Percentiles rank a stretch among this genome's conserved stretches.
Conservation (phyloP, 305 asterid species). For the Withania somnifera region DNA sequence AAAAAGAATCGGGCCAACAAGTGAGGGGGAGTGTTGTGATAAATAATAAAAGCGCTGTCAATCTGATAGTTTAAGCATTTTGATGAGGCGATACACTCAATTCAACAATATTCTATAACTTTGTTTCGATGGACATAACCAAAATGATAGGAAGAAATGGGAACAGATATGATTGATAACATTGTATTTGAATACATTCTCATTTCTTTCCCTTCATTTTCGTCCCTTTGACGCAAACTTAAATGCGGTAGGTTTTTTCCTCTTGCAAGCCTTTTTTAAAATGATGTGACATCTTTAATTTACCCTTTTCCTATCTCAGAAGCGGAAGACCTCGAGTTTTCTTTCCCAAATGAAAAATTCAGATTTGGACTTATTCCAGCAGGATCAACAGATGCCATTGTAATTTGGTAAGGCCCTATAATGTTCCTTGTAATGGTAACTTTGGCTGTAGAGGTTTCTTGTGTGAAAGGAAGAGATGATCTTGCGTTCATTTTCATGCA, state of each 20-base stretch:
- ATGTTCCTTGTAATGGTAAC: neutral
- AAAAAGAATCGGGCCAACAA: neutral
- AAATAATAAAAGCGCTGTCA: neutral
- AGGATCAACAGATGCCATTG: constrained; percentile 94
- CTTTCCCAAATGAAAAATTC: constrained; percentile 60
- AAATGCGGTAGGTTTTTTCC: neutral
- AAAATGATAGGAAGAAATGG: neutral
- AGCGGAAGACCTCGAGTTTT: constrained; percentile 49
- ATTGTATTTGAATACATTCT: neutral
- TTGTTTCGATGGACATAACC: neutral
- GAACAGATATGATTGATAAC: neutral
- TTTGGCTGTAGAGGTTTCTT: neutral
- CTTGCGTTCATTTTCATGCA: neutral
- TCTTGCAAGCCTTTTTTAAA: neutral
- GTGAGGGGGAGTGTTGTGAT: neutral
- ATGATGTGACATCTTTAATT: neutral
- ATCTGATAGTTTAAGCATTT: neutral
- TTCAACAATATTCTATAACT: neutral
- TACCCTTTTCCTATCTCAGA: constrained; percentile 13
- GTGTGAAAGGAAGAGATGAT: neutral
- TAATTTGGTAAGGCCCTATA: constrained; percentile 47
- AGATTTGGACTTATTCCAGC: constrained; percentile 95
- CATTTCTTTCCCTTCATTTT: neutral
- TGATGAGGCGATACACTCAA: neutral
- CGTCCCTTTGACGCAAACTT: neutral